Percentiles rank a stretch among this genome's conserved stretches.
These are phyloP conservation scores for Fusarium nodosum DNA, from an alignment of 2,329 filamentous ascomycete genomes.

Conservation along the genomic window DNA sequence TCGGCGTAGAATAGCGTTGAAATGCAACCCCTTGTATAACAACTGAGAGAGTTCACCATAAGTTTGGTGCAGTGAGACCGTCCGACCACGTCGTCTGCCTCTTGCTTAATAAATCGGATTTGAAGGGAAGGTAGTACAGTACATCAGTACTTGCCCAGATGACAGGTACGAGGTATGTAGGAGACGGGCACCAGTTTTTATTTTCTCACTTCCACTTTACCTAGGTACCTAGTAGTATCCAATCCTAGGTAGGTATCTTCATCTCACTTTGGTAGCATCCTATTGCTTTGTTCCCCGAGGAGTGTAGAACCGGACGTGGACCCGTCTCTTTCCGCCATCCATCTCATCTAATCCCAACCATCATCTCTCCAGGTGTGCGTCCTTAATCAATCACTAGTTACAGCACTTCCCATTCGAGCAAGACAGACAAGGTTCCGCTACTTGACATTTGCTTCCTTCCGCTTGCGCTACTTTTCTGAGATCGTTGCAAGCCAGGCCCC, in stretches of 20 bases:
- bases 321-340: constrained; percentile 3
- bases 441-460: constrained; percentile 30
- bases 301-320: neutral
- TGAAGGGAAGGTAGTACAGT: neutral
- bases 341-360: constrained; percentile 1
- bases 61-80: neutral
- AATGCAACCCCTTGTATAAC: constrained; percentile 25
- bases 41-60: constrained; percentile 10
- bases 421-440: constrained; percentile 23
- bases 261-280: constrained; percentile 5
- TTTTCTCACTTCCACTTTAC: constrained; percentile 24
- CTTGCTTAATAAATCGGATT: constrained; percentile 8
- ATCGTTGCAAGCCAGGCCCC: constrained; percentile 20
- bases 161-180: too few relatives aligned
- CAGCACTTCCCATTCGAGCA: constrained; percentile 6
- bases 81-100: constrained; percentile 7
- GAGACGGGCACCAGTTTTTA: constrained; percentile 28
- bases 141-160: too few relatives aligned
- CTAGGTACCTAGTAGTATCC: neutral
- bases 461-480: constrained; percentile 24
- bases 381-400: neutral
- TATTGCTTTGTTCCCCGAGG: constrained; percentile 11
- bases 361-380: neutral
- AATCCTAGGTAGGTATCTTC: neutral
- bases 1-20: constrained; percentile 35